Percentiles rank a stretch among this genome's conserved stretches.
Evolutionary conservation across 257 asterid species (phyloP).

Genomic region (Thymus quinquecostatus): DNA sequence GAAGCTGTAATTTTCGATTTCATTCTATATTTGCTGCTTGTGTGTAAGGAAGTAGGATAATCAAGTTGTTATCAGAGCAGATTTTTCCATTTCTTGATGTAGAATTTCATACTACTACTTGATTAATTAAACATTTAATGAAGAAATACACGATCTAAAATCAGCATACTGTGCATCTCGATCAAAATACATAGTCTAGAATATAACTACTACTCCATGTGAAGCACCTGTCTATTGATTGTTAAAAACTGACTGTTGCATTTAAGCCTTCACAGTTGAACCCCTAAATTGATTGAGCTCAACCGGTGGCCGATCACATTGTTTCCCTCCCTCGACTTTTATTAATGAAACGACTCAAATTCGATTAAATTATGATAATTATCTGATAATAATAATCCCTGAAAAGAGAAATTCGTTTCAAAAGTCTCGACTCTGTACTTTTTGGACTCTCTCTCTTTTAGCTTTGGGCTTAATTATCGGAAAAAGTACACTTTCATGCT

Average conservation of each 20-base stretch:
- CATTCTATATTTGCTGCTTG: not conserved
- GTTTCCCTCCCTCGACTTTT: too few relatives aligned
- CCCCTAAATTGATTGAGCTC: not conserved
- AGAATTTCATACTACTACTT: not conserved
- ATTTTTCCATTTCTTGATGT: too few relatives aligned
- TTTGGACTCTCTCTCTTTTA: slow-evolving; percentile 30
- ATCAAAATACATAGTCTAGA: not conserved
- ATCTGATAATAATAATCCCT: too few relatives aligned
- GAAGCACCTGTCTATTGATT: not conserved
- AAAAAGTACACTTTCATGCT: too few relatives aligned
- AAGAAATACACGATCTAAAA: not conserved
- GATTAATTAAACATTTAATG: too few relatives aligned
- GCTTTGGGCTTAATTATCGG: not conserved
- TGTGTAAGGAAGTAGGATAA: slow-evolving; percentile 1
- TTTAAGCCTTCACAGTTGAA: not conserved
- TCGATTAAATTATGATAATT: too few relatives aligned
- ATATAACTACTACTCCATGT: not conserved
- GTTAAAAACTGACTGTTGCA: not conserved
- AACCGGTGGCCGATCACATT: not conserved
- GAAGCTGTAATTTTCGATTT: slow-evolving; percentile 9
- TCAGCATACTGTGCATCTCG: not conserved
- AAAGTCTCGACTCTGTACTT: slow-evolving; percentile 22
- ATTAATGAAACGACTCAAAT: too few relatives aligned
- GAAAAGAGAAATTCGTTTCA: not conserved
- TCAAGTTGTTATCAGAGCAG: not conserved